These are phyloP conservation scores for Tuber brumale DNA, from an alignment of 495 filamentous ascomycete species.

Conservation along the genomic window DNA sequence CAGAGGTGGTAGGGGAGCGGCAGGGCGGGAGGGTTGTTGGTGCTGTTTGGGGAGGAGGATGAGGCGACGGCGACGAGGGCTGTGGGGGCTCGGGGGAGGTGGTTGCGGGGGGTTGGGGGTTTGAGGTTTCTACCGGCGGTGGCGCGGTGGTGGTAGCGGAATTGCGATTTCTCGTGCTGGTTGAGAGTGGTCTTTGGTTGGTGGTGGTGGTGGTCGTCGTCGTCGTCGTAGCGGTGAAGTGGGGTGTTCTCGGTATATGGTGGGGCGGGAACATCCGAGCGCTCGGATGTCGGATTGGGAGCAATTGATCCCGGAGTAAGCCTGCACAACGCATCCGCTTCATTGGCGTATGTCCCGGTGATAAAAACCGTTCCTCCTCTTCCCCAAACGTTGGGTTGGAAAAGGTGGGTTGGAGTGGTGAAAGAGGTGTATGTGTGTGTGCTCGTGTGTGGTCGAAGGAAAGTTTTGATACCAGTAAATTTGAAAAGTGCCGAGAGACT, in stretches of 20 bases:
- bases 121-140: not conserved
- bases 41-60: not conserved
- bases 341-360: conserved; percentile 17
- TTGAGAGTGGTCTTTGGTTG: conserved; percentile 19
- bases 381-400: not conserved
- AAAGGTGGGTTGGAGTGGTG: not conserved
- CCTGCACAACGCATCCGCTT: conserved; percentile 28
- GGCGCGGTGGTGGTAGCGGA: not conserved
- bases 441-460: conserved; percentile 10
- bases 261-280: conserved; percentile 16
- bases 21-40: conserved; percentile 55
- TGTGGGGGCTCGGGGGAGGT: not conserved
- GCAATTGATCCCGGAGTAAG: conserved; percentile 30
- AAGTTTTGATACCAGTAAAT: conserved; percentile 26
- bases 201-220: not conserved
- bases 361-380: not conserved
- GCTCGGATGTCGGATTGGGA: conserved; percentile 9
- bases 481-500: conserved; percentile 23
- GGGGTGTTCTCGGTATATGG: conserved; percentile 11
- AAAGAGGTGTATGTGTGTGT: not conserved
- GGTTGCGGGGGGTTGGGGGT: not conserved
- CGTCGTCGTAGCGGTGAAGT: not conserved
- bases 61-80: not conserved
- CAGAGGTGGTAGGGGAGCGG: conserved; percentile 61
- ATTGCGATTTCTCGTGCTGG: conserved; percentile 6